Percentiles rank a stretch among this genome's conserved stretches.
Evolutionary conservation across 2,329 filamentous ascomycete genomes (phyloP).

Genomic region (Ceratocystis harringtonii): DNA sequence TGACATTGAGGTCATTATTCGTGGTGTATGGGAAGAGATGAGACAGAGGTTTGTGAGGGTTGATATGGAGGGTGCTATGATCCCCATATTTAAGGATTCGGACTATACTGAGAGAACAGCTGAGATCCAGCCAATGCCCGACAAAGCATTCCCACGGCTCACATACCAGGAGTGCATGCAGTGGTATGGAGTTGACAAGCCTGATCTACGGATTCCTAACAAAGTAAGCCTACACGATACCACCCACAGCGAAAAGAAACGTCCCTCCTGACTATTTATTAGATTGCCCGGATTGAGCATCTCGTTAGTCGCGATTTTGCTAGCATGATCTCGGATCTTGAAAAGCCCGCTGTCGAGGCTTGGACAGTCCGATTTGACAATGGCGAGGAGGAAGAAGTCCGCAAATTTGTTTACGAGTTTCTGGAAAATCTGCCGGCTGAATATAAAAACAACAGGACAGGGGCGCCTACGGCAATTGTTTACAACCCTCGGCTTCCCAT

Average conservation of each 20-base stretch:
- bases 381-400: conserved; percentile 36
- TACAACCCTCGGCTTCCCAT: conserved; percentile 60
- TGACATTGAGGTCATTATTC: conserved; percentile 37
- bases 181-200: conserved; percentile 78
- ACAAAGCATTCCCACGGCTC: conserved; percentile 40
- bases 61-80: conserved; percentile 22
- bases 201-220: conserved; percentile 63
- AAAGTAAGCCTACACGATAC: conserved; percentile 32
- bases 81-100: conserved; percentile 20
- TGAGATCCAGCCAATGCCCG: conserved; percentile 19
- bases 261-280: conserved; percentile 18
- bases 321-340: conserved; percentile 56
- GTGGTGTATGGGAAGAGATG: conserved; percentile 37
- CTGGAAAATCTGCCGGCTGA: conserved; percentile 48
- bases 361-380: conserved; percentile 50
- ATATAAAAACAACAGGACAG: conserved; percentile 54
- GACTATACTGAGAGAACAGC: conserved; percentile 5
- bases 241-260: not conserved
- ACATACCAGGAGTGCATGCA: conserved; percentile 67
- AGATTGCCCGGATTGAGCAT: conserved; percentile 53
- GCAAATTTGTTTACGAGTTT: conserved; percentile 51
- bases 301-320: conserved; percentile 49
- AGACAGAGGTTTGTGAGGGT: conserved; percentile 28
- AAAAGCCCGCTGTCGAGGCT: conserved; percentile 57
- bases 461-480: conserved; percentile 67